Evolutionary conservation across 768 basidiomycete species (phyloP), one percentile per base, ranked within the genome.

Genomic region (Leccinum aurantiacum): DNA sequence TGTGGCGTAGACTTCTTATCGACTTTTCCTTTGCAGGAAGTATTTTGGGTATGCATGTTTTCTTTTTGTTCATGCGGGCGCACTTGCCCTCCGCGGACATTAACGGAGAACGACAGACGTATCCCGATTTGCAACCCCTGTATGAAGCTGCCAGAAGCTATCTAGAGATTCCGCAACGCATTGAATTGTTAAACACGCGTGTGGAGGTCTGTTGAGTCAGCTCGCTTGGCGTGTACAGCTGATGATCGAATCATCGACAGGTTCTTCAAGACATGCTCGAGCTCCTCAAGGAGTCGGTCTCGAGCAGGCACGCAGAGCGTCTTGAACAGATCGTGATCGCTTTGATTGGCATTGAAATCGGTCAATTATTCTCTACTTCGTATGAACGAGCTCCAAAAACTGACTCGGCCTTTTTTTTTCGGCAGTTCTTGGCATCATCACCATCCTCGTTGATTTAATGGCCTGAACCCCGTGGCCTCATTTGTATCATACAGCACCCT

Each of bases 191-290:
- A 59, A 97, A 96, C 74, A 91, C 93, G 48, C 89, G 95, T 60
- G 94, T 97, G 37, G 95, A 94, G 80, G 93, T 89, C 63, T 57
- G 81, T 70, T 38, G 44, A 56, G n/a, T 51, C 62, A 22, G 60
- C 46, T 60, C 54, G 35, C 24, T 46, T 47, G 29, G 29, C 25
- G n/a, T 19, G 41, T 7, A 29, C 44, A 19, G 52, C 48, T 70
- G 48, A 63, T 50, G 6, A 33, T 14, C 5, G 44, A 48, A 41
- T 24, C 27, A 37, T 25, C 9, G 49, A 37, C 65, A 95, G 92
- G 91, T 98, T 54, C 76, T 98, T 37, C 95, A 98, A 80, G 95
- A 98, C 73, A 96, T 98, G 91, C 84, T 98, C 11, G 90, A 94
- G 69, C 83, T 98, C 54, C 78, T 98, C 55, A 98, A 98, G 74